Evolutionary conservation across 257 asterid genomes (phyloP), one percentile per base, ranked within the genome.

Genomic region (Scutellaria minor): DNA sequence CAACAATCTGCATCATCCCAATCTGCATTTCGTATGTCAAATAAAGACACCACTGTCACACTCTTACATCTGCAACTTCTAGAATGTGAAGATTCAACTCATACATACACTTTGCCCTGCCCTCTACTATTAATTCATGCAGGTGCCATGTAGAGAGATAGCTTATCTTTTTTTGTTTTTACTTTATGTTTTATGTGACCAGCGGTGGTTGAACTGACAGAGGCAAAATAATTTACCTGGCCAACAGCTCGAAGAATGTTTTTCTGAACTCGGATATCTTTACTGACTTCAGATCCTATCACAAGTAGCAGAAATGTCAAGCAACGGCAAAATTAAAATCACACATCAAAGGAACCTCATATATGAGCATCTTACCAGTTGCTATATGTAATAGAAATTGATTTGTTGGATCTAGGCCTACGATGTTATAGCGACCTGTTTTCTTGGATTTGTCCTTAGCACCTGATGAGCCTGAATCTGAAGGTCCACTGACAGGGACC

Each of bases 361-460:
- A 71, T 55, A 45, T 52, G 47, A 68, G 71, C 41, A 77, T 69
- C 93, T 77, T 75, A 94, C 99, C 99, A 77, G 98, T 79, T 77
- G 92, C 96, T 75, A 95, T 85, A 79, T 92, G 99, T 82, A 95
- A 78, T 64, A 95, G 73, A 81, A 90, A 95, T 47, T 90, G 96
- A 64, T 89, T 95, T 2, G 98, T 88, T 66, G 96, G 94, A 81
- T 95, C 99, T 75, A 92, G 86, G 78, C 97, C 97, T 41, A 92
- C 84, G 37, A 95, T 85, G 74, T 95, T 95, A 78, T 83, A 83
- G 67, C 80, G 87, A 15, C 88, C 90, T 22, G 92, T 60, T 85
- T 92, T 92, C 85, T 92, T 95, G 67, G 97, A 83, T 83, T 93
- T 93, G 82, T 93, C 98, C 81, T 93, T 93, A 60, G 86, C 88